Base-by-base conservation (phyloP, 306 rosid species). In the Potentilla sterilis region DNA sequence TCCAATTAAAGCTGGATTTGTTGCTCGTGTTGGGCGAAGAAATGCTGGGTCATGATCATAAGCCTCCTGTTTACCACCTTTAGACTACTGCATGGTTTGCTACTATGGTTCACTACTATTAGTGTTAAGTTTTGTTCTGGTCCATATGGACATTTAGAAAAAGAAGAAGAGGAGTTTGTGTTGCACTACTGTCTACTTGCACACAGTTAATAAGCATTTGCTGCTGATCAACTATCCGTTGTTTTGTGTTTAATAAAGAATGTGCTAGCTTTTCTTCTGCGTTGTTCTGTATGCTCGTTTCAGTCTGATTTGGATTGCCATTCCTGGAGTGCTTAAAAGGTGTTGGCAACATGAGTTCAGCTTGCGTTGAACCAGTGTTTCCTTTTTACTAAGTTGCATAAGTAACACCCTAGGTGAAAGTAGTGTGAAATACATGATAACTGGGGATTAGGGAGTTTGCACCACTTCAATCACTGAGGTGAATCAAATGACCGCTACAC, bases 11-110 rank as follows among this genome's bases (percentile, higher is more conserved):
- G 97, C 98, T 78, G 98, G 97, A 75, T 94, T 92, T 74, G 89
- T 87, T 76, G 98, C 98, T 86, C 98, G 95, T 69, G 97, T 92
- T 85, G 97, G 97, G 49, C 87, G 98, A 67, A 87, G 97, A 79
- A 94, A 75, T 0, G 75, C 95, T 0, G 97, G 97, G 44, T 66
- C 98, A 64, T 92, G 80, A 92, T 72, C 51, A 58, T 69, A 37
- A 24, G 7, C 41, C 55, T 34, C 48, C 54, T 62, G 55, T 63
- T 37, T 59, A 28, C 28, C 28, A 28, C 28, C 28, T 28, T 24
- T 24, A 32, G 65, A 59, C 38, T 4, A 22, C 72, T 35, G 22
- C 41, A 34, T 74, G 7, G 37, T 61, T 49, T 51, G 37, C 65
- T 28, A 59, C 38, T 10, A 58, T 24, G 24, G 28, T 52, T 19